Evolutionary conservation across 192 early-diverging fungal genomes (phyloP).

Genomic region (Coemansia asiatica): DNA sequence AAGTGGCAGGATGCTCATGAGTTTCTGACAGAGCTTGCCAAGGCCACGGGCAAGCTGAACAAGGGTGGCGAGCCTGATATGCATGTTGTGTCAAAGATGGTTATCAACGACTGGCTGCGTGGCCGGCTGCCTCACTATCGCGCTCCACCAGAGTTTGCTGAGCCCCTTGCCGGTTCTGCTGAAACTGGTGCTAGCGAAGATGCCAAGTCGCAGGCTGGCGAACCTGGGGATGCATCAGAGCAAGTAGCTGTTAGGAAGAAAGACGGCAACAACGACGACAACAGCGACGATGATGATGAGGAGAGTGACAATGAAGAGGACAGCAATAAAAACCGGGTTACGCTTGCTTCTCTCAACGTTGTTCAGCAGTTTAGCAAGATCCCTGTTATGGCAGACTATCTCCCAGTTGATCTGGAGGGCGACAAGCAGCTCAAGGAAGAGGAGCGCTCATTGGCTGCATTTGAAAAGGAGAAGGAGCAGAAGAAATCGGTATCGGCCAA

Average conservation of each 20-base stretch:
- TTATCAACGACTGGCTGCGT: constrained; percentile 97
- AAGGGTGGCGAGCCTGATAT: constrained; percentile 98
- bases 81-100: constrained; percentile 89
- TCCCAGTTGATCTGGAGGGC: constrained; percentile 78
- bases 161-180: constrained; percentile 18
- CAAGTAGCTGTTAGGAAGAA: neutral
- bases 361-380: constrained; percentile 93
- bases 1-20: constrained; percentile 86
- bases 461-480: constrained; percentile 27
- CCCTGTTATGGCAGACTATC: constrained; percentile 77
- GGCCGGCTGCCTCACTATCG: constrained; percentile 96
- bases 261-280: constrained; percentile 34
- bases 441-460: constrained; percentile 36
- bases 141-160: constrained; percentile 66
- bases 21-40: constrained; percentile 86
- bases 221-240: neutral
- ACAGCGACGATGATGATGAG: constrained; percentile 32
- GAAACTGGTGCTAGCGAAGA: constrained; percentile 12
- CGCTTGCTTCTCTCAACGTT: constrained; percentile 58
- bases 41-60: constrained; percentile 83
- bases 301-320: constrained; percentile 19
- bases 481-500: constrained; percentile 13
- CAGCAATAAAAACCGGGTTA: constrained; percentile 11
- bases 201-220: neutral
- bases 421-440: constrained; percentile 59